Base-by-base conservation (phyloP, 345 rosid species). In the Sonneratia alba region DNA sequence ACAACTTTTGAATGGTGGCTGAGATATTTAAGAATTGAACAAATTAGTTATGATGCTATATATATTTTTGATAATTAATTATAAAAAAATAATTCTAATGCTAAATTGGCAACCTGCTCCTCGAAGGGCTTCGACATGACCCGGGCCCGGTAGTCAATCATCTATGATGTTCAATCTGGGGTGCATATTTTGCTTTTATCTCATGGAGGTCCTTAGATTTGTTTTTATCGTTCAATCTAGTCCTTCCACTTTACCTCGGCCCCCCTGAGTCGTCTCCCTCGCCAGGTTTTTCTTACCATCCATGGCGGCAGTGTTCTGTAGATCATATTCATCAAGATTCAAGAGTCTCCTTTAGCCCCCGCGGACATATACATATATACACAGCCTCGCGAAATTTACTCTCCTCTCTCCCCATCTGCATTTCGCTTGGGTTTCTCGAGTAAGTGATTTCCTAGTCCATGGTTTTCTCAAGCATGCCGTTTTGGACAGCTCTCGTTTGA, bases 281-380 rank as follows among this genome's bases (percentile, higher is more conserved):
- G 18, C 66, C 37, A 62, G 37, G 27, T 27, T 62, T 27, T 62
- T 27, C 38, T 62, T 62, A 62, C 66, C 66, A 62, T 62, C 66
- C 37, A 62, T 62, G 66, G 66, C 38, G 66, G 37, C 19, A 13
- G 38, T 62, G 32, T 8, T 53, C 57, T 4, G 10, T 42, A 9
- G 10, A 5, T 42, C 2, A 9, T 42, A 42, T 42, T 42, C 59
- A 4, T 4, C 22, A 19, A 15, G 14, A 53, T 16, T 18, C 6
- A 53, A 18, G 66, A 62, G 37, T 11, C 66, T 24, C 66, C 38
- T 24, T 61, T 11, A 7, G 36, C 66, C 66, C 66, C 37, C 12
- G 36, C 37, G 4, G 24, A 57, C 7, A 57, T 10, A 53, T 53
- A n/a, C 63, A 9, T 1, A 62, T 4, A 62, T 2, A 62, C 37